These are phyloP conservation scores for Vanrija humicola DNA, from an alignment of 1,284 basidiomycete species.

Conservation along the genomic window DNA sequence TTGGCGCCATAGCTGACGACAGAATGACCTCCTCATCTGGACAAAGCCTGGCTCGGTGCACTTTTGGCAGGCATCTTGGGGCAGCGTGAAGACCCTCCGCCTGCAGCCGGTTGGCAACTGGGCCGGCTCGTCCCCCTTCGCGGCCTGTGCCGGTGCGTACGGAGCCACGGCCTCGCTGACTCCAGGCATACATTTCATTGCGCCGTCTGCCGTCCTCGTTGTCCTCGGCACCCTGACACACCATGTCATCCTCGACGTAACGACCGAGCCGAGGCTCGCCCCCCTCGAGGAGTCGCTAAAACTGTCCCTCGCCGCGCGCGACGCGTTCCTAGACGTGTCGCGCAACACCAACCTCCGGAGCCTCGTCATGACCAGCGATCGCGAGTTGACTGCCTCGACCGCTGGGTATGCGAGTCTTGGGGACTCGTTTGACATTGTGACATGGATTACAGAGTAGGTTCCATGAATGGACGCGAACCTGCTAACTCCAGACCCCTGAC, in stretches of 20 bases:
- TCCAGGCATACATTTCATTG: slow-evolving; percentile 26
- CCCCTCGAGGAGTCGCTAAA: slow-evolving; percentile 21
- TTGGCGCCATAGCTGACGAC: slow-evolving; percentile 3
- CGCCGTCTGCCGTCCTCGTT: slow-evolving; percentile 20
- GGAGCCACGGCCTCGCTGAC: neutral
- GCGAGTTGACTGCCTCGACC: slow-evolving; percentile 19
- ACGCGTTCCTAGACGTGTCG: slow-evolving; percentile 30
- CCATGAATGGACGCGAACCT: neutral
- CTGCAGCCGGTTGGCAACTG: slow-evolving; percentile 38
- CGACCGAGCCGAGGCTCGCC: slow-evolving; percentile 23
- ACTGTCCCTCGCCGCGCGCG: slow-evolving; percentile 25
- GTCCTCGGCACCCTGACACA: slow-evolving; percentile 32
- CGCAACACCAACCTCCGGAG: slow-evolving; percentile 6
- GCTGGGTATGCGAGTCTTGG: slow-evolving; percentile 23
- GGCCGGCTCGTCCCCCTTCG: slow-evolving; percentile 37
- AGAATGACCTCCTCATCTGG: slow-evolving; percentile 33
- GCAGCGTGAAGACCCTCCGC: slow-evolving; percentile 12
- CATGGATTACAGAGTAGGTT: slow-evolving; percentile 38
- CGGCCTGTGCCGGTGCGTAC: slow-evolving; percentile 32
- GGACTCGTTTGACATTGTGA: slow-evolving; percentile 16
- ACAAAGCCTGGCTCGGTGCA: slow-evolving; percentile 36
- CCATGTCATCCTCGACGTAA: slow-evolving; percentile 29
- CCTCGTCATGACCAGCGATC: slow-evolving; percentile 7
- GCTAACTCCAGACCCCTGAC: slow-evolving; percentile 16
- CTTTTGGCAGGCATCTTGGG: slow-evolving; percentile 21